Percentiles rank a stretch among this genome's conserved stretches.
These are phyloP conservation scores for Debaryomyces fabryi DNA, from an alignment of 1,139 yeast genomes.

Conservation along the genomic window DNA sequence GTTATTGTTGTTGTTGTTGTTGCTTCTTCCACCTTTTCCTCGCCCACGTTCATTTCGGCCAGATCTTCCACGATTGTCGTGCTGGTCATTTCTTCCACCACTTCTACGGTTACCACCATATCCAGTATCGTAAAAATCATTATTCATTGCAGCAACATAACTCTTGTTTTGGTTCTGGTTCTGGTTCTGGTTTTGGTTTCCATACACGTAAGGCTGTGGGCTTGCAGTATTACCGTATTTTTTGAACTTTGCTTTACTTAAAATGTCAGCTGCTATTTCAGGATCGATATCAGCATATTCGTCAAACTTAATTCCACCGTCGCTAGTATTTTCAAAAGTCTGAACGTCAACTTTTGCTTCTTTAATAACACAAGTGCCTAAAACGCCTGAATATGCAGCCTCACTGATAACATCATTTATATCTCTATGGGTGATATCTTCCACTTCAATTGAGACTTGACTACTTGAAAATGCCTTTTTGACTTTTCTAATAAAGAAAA, in stretches of 20 bases:
- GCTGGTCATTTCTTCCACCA: conserved; percentile 10
- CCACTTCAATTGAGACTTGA: conserved; percentile 43
- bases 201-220: conserved; percentile 10
- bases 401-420: conserved; percentile 63
- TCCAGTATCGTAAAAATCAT: conserved; percentile 1
- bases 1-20: background rate
- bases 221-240: conserved; percentile 31
- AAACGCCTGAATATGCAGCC: conserved; percentile 79
- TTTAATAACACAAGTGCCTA: conserved; percentile 71
- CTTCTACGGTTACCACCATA: conserved; percentile 3
- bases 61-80: conserved; percentile 12
- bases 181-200: conserved; percentile 19
- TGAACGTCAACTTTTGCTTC: conserved; percentile 66
- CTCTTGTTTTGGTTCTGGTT: conserved; percentile 16
- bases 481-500: conserved; percentile 58
- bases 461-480: conserved; percentile 56
- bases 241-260: conserved; percentile 32
- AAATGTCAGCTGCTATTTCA: conserved; percentile 61
- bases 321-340: conserved; percentile 66
- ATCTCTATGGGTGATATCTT: conserved; percentile 50
- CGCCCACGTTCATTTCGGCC: conserved; percentile 11
- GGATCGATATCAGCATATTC: conserved; percentile 73
- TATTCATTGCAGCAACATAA: conserved; percentile 12
- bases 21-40: conserved; percentile 5
- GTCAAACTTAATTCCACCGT: conserved; percentile 78